These are phyloP conservation scores for Vitis amurensis DNA, from an alignment of 164 flowering plant species.

Conservation along the genomic window DNA sequence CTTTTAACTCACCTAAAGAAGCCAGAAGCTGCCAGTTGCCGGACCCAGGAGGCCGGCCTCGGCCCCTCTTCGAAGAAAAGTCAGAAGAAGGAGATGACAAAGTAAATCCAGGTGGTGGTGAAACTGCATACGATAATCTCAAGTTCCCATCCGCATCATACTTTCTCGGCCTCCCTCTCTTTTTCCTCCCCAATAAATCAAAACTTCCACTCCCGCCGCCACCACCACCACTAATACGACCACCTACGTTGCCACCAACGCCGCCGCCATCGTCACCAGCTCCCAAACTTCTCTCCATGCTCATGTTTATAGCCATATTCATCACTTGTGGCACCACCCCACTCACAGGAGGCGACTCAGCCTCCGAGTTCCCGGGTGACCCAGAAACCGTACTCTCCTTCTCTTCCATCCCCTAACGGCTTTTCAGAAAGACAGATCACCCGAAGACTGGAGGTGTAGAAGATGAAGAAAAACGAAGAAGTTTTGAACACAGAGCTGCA, in stretches of 20 bases:
- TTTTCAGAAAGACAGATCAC: neutral
- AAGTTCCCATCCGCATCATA: slow-evolving; percentile 70
- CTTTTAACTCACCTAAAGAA: slow-evolving; percentile 55
- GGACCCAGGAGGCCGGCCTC: slow-evolving; percentile 70
- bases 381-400: slow-evolving; percentile 50
- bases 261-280: slow-evolving; percentile 20
- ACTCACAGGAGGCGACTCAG: slow-evolving; percentile 41
- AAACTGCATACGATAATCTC: slow-evolving; percentile 15
- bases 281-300: slow-evolving; percentile 23
- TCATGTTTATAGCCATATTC: slow-evolving; percentile 10
- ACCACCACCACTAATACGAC: slow-evolving; percentile 1
- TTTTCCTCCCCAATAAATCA: slow-evolving; percentile 45
- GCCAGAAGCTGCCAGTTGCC: slow-evolving; percentile 63
- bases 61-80: slow-evolving; percentile 41
- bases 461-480: neutral
- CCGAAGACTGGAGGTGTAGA: slow-evolving; percentile 2
- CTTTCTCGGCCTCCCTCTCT: slow-evolving; percentile 86
- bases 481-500: slow-evolving; percentile 22
- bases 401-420: slow-evolving; percentile 37
- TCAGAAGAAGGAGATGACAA: slow-evolving; percentile 24
- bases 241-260: slow-evolving; percentile 1
- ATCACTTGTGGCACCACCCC: slow-evolving; percentile 1
- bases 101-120: slow-evolving; percentile 32
- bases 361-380: slow-evolving; percentile 37
- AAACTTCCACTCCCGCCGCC: slow-evolving; percentile 6